A percentile compares a stretch with the other conserved stretches of the same genome.
phyloP scores from a whole-genome alignment of 208 protist genomes.

The Leishmania lainsoni region DNA sequence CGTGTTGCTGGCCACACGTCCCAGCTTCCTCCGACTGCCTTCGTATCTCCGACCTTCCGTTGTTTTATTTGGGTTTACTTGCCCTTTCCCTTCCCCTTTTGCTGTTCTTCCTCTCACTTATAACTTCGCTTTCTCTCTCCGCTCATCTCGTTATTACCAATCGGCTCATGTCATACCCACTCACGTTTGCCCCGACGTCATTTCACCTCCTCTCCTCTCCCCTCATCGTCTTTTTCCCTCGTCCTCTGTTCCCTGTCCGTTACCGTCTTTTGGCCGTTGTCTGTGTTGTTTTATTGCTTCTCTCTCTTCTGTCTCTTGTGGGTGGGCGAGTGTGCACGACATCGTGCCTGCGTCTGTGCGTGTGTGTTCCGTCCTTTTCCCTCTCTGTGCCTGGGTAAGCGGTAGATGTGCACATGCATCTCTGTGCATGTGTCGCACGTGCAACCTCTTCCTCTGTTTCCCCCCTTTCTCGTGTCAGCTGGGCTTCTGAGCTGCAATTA shows the following conservation, averaged over 20 bases:
- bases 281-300: neutral
- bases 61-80: neutral
- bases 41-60: neutral
- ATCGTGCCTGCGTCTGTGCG: neutral
- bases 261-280: too few relatives aligned
- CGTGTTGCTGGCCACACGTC: neutral
- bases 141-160: neutral
- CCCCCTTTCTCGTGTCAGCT: neutral
- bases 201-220: neutral
- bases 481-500: neutral
- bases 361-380: neutral
- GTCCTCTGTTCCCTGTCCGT: neutral
- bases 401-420: neutral
- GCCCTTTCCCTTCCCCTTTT: neutral
- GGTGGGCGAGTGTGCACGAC: neutral
- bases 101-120: neutral
- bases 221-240: neutral
- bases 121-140: neutral
- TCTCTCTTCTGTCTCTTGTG: neutral
- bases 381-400: neutral
- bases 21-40: neutral
- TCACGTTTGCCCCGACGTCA: neutral
- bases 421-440: neutral
- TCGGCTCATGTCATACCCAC: neutral
- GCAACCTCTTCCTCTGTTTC: neutral